Conservation (phyloP, 345 rosid species). For the Camelina hispida region DNA sequence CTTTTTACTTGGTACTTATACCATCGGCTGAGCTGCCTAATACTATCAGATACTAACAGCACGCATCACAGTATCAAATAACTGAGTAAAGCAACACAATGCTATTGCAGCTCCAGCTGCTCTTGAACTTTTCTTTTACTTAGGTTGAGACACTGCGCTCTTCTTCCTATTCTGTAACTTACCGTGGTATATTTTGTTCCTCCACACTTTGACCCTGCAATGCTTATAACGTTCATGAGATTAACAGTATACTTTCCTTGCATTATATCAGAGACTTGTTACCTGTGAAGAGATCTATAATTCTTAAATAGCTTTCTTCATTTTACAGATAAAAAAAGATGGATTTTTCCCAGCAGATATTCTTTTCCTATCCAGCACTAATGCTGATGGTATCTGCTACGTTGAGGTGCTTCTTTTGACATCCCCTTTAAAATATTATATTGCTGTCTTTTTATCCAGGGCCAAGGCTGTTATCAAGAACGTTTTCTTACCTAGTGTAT, state of each 20-base stretch:
- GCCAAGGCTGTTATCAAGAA: slow-evolving; percentile 10
- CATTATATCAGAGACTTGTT: slow-evolving; percentile 16
- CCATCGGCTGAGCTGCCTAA: slow-evolving; percentile 6
- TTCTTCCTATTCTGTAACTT: not conserved
- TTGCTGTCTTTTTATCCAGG: slow-evolving; percentile 15
- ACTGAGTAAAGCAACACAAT: slow-evolving; percentile 6
- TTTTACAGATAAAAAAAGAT: slow-evolving; percentile 89
- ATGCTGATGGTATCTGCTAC: slow-evolving; percentile 95
- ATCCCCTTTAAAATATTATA: not conserved
- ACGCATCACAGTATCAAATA: not conserved
- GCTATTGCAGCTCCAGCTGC: not conserved
- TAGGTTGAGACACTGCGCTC: slow-evolving; percentile 8
- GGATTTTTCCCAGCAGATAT: slow-evolving; percentile 96
- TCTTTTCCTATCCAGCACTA: slow-evolving; percentile 88
- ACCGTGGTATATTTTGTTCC: not conserved
- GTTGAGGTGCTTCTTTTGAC: slow-evolving; percentile 65
- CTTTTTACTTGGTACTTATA: not conserved
- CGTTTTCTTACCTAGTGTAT: slow-evolving; percentile 19
- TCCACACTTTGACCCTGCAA: not conserved
- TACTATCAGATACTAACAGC: not conserved
- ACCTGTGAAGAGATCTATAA: not conserved
- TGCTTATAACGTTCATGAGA: not conserved
- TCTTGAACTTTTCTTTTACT: not conserved
- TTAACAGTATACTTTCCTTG: slow-evolving; percentile 10
- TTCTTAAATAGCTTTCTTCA: slow-evolving; percentile 4